Evolutionary conservation across 305 asterid species (phyloP).

Genomic region (Salvia sclarea): DNA sequence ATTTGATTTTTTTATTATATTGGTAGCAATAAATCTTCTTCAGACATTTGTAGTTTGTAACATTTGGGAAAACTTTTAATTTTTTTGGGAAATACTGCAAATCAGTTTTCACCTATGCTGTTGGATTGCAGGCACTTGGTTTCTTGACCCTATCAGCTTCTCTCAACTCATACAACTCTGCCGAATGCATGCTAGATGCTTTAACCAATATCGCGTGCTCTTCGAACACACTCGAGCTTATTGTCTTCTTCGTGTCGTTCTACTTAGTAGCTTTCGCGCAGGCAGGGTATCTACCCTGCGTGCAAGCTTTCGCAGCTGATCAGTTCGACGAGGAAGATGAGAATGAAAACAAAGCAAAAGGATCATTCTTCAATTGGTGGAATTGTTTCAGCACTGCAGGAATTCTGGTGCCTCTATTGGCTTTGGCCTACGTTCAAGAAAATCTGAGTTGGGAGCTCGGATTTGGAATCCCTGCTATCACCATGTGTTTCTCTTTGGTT

Average conservation of each 20-base stretch:
- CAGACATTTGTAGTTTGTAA: too few relatives aligned
- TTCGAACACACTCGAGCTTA: not conserved
- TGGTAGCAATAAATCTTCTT: too few relatives aligned
- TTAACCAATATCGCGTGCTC: not conserved
- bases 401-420: conserved; percentile 34
- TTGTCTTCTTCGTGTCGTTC: conserved; percentile 41
- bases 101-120: too few relatives aligned
- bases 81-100: too few relatives aligned
- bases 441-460: conserved; percentile 53
- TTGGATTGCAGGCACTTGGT: conserved; percentile 41
- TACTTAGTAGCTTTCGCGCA: conserved; percentile 42
- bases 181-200: conserved; percentile 20
- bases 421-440: conserved; percentile 42
- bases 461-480: conserved; percentile 47
- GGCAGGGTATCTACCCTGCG: conserved; percentile 43
- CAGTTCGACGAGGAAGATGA: conserved; percentile 34
- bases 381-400: not conserved
- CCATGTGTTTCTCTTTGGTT: conserved; percentile 30
- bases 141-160: conserved; percentile 46
- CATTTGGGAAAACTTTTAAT: too few relatives aligned
- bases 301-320: conserved; percentile 46
- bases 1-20: too few relatives aligned
- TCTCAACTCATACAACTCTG: conserved; percentile 25
- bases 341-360: conserved; percentile 33
- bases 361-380: conserved; percentile 62